Evolutionary conservation across 139 green algal genomes (phyloP).

Genomic region (Ostreobium quekettii): DNA sequence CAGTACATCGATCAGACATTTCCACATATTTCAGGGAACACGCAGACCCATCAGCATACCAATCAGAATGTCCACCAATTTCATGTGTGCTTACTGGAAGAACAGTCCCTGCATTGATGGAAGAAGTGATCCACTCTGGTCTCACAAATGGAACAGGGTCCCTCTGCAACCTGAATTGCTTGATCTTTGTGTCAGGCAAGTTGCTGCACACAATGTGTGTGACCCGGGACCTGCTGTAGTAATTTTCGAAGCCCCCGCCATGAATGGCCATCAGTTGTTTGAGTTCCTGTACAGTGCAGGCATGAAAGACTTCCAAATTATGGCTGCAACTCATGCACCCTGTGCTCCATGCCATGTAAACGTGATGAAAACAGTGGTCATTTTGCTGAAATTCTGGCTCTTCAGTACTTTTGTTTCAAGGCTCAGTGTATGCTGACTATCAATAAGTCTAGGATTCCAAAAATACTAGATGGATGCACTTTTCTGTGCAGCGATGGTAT

Average conservation of each 20-base stretch:
- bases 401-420: background rate
- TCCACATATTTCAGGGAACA: background rate
- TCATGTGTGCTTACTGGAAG: background rate
- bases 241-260: constrained; percentile 83
- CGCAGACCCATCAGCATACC: background rate
- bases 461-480: background rate
- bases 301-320: background rate
- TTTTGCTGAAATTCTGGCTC: background rate
- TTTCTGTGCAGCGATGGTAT: no score
- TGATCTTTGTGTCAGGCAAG: constrained; percentile 83
- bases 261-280: constrained; percentile 85
- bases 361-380: background rate
- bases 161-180: constrained; percentile 40
- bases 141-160: constrained; percentile 4
- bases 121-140: constrained; percentile 2
- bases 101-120: background rate
- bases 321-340: background rate
- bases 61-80: background rate
- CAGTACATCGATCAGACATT: background rate
- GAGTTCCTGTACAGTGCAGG: constrained; percentile 55
- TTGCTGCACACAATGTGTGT: constrained; percentile 91
- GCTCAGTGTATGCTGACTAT: background rate
- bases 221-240: constrained; percentile 61
- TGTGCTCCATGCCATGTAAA: background rate
- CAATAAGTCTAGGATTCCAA: background rate